Evolutionary conservation across 164 flowering plant species (phyloP), one percentile per base, ranked within the genome.

Genomic region (Tetrastigma voinierianum): DNA sequence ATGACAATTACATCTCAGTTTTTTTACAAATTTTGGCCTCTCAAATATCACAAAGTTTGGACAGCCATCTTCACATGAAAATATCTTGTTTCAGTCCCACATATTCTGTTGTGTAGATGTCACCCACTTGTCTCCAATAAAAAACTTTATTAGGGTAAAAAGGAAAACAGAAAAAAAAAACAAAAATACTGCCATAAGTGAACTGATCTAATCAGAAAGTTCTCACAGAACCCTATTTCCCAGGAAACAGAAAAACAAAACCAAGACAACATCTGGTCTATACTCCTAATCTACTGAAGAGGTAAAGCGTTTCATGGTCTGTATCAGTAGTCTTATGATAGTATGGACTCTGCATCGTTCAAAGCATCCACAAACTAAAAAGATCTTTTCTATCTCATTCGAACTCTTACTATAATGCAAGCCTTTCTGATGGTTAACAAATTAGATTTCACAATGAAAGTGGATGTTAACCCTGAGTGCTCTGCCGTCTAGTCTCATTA

Each of bases 401-500:
- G 52, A 49, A 49, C 52, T 17, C n/a, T 49, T 49, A 49, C n/a
- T 49, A 49, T 5, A 49, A 13, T 49, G 52, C 16, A 49, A 17
- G 52, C 18, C 52, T 24, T 32, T 7, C 13, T 15, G 15, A 57
- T 40, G 67, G 58, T 70, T 40, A 51, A 51, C 57, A 51, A 2
- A 20, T n/a, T 5, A 44, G 58, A 32, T 58, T 58, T 64, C 23
- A 10, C 5, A 8, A 44, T 51, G 76, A 73, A 32, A 67, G 65
- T n/a, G 65, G 71, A 68, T 68, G 58, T 19, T 57, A 49, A 67
- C 61, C 64, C 57, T 51, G 24, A 59, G 45, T 62, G 69, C 59
- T 55, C 55, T 32, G 51, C 60, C 16, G 18, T 24, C 4, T 44
- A 12, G 5, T 20, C 65, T 24, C 58, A 18, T 63, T 59, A 58